Percentiles rank a stretch among this genome's conserved stretches.
Evolutionary conservation across 257 asterid species (phyloP).

Genomic region (Cordia subcordata): DNA sequence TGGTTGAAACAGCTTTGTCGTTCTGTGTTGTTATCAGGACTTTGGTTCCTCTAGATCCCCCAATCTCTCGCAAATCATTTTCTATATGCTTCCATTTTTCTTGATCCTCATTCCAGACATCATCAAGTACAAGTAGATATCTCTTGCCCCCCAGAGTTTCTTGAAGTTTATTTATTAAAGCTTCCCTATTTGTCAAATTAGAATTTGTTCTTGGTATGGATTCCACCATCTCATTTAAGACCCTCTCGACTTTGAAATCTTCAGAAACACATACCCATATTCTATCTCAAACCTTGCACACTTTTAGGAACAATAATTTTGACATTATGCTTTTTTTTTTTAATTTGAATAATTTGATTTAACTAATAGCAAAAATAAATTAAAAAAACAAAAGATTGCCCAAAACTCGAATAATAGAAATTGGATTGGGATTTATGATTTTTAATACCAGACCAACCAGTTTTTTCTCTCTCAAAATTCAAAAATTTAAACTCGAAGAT

Average conservation of each 20-base stretch:
- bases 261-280: slow-evolving; percentile 12
- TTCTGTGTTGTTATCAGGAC: slow-evolving; percentile 8
- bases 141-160: not conserved
- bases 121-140: slow-evolving; percentile 20
- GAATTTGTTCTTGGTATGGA: not conserved
- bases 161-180: slow-evolving; percentile 3
- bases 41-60: not conserved
- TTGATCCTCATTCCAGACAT: slow-evolving; percentile 11
- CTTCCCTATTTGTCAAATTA: not conserved
- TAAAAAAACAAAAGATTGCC: no score
- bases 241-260: slow-evolving; percentile 4
- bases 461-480: no score
- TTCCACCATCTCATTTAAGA: slow-evolving; percentile 12
- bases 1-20: not conserved
- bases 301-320: no score
- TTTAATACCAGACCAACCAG: no score
- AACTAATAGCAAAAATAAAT: no score
- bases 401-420: no score
- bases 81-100: slow-evolving; percentile 10
- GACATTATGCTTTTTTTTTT: no score
- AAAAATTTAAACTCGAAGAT: no score
- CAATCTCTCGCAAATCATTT: not conserved
- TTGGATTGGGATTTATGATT: no score
- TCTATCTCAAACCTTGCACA: slow-evolving; percentile 1
- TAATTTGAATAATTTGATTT: no score